Evolutionary conservation across 192 early-diverging fungal species (phyloP), one percentile per base, ranked within the genome.

Genomic region (Umbelopsis sp.): DNA sequence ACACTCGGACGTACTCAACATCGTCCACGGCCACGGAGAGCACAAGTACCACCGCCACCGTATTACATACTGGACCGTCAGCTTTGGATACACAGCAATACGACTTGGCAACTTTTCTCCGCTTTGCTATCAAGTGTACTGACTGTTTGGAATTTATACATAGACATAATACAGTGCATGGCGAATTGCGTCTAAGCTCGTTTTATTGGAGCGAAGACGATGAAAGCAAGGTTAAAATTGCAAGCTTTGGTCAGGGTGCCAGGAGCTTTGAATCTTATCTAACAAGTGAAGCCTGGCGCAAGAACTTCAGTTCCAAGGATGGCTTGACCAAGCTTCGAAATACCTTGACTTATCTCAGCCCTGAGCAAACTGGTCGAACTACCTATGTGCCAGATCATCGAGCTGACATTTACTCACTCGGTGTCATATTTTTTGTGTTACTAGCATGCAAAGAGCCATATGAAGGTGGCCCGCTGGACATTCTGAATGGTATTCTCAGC

Each of bases 281-380:
- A 18, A 70, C 68, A 16, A 77, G 68, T 51, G 68, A 73, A 49
- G 66, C 66, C 2, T 72, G 71, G 71, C 53, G 71, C 10, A 72
- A 69, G 21, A 70, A 66, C 0, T 49, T 61, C 35, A 73, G 50
- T n/a, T 68, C 69, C 30, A 77, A 72, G 41, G 58, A 73, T 35
- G 66, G 68, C 2, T 46, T 75, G 23, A n/a, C 16, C 4, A 30
- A 70, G 21, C 69, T 75, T 46, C 46, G 53, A 8, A 72, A 49
- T 7, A 21, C 71, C 10, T 48, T 77, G 18, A 64, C 68, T 2
- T 73, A 67, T 52, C 68, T 77, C 49, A 73, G 70, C 30, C 71
- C 71, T 15, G 76, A 77, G 45, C 76, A 77, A 65, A 77, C 76
- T 10, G 76, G 76, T 25, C 71, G 76, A 45, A 77, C 76, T 4